Evolutionary conservation across 345 rosid genomes (phyloP).

Genomic region (Camelina laxa): DNA sequence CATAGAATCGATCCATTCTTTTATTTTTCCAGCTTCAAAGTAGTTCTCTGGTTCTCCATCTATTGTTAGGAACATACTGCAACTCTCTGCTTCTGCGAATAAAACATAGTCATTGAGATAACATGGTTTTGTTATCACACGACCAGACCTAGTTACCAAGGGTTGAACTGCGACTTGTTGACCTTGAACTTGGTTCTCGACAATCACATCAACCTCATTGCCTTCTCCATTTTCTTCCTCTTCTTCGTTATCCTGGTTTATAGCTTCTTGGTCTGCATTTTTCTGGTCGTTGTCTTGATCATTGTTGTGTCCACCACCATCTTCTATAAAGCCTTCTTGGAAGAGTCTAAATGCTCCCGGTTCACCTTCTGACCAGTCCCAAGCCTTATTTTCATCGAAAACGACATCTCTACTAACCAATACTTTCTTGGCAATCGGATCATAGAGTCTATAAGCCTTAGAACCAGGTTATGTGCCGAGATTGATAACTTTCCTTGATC

Average conservation of each 20-base stretch:
- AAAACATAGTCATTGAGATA: not conserved
- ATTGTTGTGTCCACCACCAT: not conserved
- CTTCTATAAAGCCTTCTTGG: not conserved
- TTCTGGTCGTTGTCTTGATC: not conserved
- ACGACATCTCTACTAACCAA: not conserved
- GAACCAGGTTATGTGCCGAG: not conserved
- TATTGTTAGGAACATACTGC: not conserved
- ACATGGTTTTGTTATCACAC: not conserved
- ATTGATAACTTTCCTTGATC: not conserved
- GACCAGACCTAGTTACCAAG: fast-evolving
- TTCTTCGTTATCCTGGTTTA: not conserved
- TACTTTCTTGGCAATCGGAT: not conserved
- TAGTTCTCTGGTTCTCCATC: not conserved
- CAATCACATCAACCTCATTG: too few relatives aligned
- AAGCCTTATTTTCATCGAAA: not conserved
- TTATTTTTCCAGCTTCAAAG: not conserved
- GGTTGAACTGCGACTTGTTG: too few relatives aligned
- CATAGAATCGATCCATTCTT: not conserved
- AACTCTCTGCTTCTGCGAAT: not conserved
- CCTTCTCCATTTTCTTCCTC: too few relatives aligned
- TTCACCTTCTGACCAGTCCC: not conserved
- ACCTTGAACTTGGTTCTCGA: not conserved
- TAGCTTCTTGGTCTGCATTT: not conserved
- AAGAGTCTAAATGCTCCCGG: not conserved
- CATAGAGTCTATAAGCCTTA: not conserved